These are phyloP conservation scores for Cubamyces sp. DNA, from an alignment of 768 basidiomycete genomes.

Conservation along the genomic window DNA sequence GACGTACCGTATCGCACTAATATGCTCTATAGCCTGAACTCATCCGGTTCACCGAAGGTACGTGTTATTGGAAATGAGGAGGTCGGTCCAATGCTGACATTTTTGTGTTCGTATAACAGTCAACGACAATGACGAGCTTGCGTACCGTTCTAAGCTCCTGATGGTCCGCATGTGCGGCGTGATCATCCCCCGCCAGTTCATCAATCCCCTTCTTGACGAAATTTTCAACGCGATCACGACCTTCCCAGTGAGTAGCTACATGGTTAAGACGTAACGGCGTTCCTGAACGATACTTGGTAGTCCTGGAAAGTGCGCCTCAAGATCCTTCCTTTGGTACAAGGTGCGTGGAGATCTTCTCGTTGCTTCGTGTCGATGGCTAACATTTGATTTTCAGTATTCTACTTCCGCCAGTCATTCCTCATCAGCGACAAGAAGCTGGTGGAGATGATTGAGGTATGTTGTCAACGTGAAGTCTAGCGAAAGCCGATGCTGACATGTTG, in stretches of 20 bases:
- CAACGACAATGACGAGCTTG: slow-evolving; percentile 75
- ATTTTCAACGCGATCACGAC: slow-evolving; percentile 78
- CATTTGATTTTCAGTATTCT: slow-evolving; percentile 56
- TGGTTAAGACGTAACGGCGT: neutral
- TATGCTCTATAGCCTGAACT: slow-evolving; percentile 60
- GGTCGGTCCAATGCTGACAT: neutral
- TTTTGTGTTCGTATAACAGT: slow-evolving; percentile 41
- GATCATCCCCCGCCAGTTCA: slow-evolving; percentile 70
- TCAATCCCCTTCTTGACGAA: slow-evolving; percentile 67
- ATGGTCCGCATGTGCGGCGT: slow-evolving; percentile 87
- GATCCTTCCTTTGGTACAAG: slow-evolving; percentile 83
- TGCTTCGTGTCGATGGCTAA: neutral
- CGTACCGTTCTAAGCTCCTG: slow-evolving; percentile 63
- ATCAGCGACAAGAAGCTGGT: slow-evolving; percentile 76
- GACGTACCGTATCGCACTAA: neutral
- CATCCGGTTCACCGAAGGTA: slow-evolving; percentile 75
- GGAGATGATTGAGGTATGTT: slow-evolving; percentile 75
- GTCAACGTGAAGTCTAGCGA: neutral
- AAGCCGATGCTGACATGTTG: slow-evolving; percentile 6
- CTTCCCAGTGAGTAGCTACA: slow-evolving; percentile 59
- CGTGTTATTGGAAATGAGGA: slow-evolving; percentile 20
- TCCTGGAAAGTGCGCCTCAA: slow-evolving; percentile 90
- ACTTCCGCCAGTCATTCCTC: slow-evolving; percentile 87
- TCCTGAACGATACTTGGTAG: slow-evolving; percentile 40
- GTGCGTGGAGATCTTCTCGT: slow-evolving; percentile 34